Evolutionary conservation across 345 rosid species (phyloP).

Genomic region (Acer negundo): DNA sequence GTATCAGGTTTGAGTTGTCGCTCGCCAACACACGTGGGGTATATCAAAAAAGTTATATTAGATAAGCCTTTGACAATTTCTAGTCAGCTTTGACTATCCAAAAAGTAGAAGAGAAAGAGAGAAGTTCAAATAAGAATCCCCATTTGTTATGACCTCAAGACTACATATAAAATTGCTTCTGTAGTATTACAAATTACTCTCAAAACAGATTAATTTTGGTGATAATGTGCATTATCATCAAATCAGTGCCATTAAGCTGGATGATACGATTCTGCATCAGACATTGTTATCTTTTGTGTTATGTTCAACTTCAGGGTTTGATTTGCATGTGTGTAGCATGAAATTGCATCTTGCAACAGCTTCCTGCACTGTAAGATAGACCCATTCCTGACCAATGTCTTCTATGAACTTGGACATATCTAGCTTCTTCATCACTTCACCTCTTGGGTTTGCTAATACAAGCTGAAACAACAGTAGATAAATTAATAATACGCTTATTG

Average conservation of each 20-base stretch:
- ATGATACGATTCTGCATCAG: neutral
- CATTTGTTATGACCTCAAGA: too few relatives aligned
- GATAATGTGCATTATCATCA: neutral
- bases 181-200: neutral
- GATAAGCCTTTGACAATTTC: too few relatives aligned
- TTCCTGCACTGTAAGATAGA: slow-evolving; percentile 53
- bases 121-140: too few relatives aligned
- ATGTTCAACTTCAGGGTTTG: slow-evolving; percentile 10
- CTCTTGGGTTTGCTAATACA: slow-evolving; percentile 59
- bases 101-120: too few relatives aligned
- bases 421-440: slow-evolving; percentile 77
- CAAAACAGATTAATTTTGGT: neutral
- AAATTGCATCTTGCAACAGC: slow-evolving; percentile 57
- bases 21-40: too few relatives aligned
- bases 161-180: neutral
- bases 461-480: slow-evolving; percentile 35
- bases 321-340: slow-evolving; percentile 28
- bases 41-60: too few relatives aligned
- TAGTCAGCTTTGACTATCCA: too few relatives aligned
- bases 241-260: neutral
- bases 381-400: slow-evolving; percentile 54
- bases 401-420: slow-evolving; percentile 55
- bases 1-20: too few relatives aligned
- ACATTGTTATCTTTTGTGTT: slow-evolving; percentile 24
- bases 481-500: neutral